Percentiles rank a stretch among this genome's conserved stretches.
phyloP scores from a whole-genome alignment of 805 yeast genomes.

The Tetrapisispora iriomotensis region DNA sequence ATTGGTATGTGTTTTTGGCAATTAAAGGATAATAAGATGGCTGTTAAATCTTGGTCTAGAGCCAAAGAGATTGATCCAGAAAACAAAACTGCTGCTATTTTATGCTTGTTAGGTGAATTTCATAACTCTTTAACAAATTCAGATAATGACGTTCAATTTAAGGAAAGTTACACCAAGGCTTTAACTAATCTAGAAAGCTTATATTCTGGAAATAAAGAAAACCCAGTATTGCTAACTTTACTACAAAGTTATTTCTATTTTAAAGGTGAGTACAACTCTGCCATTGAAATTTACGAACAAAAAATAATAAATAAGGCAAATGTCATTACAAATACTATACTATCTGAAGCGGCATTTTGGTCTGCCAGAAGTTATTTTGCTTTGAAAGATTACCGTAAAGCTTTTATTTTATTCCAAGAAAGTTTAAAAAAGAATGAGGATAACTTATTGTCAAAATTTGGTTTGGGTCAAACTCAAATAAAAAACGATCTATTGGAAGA shows the following conservation, averaged over 20 bases:
- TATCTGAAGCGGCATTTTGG: conserved; percentile 72
- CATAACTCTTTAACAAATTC: conserved; percentile 49
- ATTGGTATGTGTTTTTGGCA: conserved; percentile 92
- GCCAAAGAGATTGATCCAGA: conserved; percentile 55
- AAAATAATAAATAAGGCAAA: conserved; percentile 33
- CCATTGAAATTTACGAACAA: conserved; percentile 48
- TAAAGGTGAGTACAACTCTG: conserved; percentile 47
- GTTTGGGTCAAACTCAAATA: conserved; percentile 77
- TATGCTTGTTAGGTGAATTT: conserved; percentile 59
- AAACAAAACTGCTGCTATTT: conserved; percentile 50
- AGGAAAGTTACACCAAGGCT: conserved; percentile 47
- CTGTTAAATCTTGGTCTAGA: conserved; percentile 75
- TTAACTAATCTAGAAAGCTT: conserved; percentile 35
- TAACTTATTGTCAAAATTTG: conserved; percentile 64
- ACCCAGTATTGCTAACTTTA: conserved; percentile 54
- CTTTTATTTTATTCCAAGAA: conserved; percentile 64
- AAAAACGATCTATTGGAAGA: conserved; percentile 68
- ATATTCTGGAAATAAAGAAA: conserved; percentile 36
- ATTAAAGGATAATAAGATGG: conserved; percentile 67
- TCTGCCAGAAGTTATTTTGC: conserved; percentile 67
- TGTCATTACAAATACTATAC: conserved; percentile 27
- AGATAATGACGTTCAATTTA: conserved; percentile 44
- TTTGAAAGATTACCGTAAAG: conserved; percentile 49
- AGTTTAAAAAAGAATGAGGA: conserved; percentile 56
- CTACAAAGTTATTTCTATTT: conserved; percentile 67